phyloP scores from a whole-genome alignment of 768 basidiomycete species.

The Agrocybe praecox region DNA sequence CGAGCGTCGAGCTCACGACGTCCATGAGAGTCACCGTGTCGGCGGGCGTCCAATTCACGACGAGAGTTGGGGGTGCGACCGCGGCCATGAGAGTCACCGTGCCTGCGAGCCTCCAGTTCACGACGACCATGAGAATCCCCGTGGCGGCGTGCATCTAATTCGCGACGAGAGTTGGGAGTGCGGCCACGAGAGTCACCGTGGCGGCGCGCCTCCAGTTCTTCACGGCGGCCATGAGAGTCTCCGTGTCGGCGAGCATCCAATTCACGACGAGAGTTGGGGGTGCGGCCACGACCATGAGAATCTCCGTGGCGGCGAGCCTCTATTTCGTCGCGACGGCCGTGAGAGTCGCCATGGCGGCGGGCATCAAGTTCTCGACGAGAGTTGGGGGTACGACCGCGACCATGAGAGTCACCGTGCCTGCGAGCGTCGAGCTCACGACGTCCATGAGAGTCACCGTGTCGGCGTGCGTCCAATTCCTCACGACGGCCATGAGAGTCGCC shows the following conservation, averaged over 20 bases:
- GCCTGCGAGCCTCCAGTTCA: not conserved
- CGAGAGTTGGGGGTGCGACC: not conserved
- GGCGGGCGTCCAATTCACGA: conserved; percentile 1
- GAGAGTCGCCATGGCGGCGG: conserved; percentile 5
- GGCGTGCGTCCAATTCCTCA: conserved; percentile 3
- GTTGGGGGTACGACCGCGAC: not conserved
- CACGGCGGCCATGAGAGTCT: not conserved
- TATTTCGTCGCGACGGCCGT: not conserved
- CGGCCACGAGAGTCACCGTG: not conserved
- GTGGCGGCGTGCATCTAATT: conserved; percentile 3
- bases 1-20: not conserved
- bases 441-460: not conserved
- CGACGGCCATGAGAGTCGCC: not conserved
- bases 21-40: conserved; percentile 1
- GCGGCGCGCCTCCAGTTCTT: conserved; percentile 5
- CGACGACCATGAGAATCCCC: not conserved
- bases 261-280: not conserved
- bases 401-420: conserved; percentile 2
- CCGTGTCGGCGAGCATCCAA: conserved; percentile 6
- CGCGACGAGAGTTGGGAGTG: not conserved
- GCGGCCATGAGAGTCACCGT: not conserved
- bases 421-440: conserved; percentile 3
- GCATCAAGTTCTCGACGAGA: not conserved
- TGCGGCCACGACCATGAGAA: not conserved
- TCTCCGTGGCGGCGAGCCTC: conserved; percentile 7